Percentiles rank a stretch among this genome's conserved stretches.
Evolutionary conservation across 331 rosid genomes (phyloP).

Genomic region (Prunus yedoensis): DNA sequence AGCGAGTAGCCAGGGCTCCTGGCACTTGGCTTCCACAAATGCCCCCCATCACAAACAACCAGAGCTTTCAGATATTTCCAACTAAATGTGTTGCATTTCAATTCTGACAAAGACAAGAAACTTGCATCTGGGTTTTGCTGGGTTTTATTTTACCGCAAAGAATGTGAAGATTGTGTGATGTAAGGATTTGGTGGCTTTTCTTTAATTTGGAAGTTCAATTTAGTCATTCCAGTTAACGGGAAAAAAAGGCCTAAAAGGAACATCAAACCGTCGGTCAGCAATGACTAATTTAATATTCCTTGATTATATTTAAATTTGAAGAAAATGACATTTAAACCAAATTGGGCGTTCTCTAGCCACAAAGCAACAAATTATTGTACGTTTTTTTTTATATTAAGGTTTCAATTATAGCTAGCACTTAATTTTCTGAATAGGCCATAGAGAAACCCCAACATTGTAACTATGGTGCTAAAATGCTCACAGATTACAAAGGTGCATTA

Average conservation of each 20-base stretch:
- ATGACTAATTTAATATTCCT: neutral
- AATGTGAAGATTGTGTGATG: constrained; percentile 9
- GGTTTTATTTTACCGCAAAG: neutral
- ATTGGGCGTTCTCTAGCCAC: neutral
- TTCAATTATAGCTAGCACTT: neutral
- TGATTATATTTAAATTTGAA: constrained; percentile 10
- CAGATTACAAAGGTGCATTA: no score
- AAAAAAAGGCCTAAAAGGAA: constrained; percentile 1
- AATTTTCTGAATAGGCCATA: neutral
- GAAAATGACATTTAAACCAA: constrained; percentile 47
- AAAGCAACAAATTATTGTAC: constrained; percentile 13
- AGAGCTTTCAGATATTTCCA: neutral
- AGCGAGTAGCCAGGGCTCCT: neutral
- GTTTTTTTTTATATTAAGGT: neutral
- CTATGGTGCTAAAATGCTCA: no score
- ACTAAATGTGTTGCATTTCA: neutral
- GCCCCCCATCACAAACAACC: constrained; percentile 15
- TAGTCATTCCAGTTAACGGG: neutral
- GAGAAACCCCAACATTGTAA: no score
- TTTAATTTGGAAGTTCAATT: neutral
- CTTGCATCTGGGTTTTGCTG: constrained; percentile 4
- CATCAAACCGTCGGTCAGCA: constrained; percentile 25
- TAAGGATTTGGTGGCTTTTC: neutral
- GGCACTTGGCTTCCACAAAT: constrained; percentile 1
- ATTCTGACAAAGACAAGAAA: neutral